A percentile compares a stretch with the other conserved stretches of the same genome.
Conservation (phyloP, 2,329 filamentous ascomycete species). For the Ambrosiella xylebori region DNA sequence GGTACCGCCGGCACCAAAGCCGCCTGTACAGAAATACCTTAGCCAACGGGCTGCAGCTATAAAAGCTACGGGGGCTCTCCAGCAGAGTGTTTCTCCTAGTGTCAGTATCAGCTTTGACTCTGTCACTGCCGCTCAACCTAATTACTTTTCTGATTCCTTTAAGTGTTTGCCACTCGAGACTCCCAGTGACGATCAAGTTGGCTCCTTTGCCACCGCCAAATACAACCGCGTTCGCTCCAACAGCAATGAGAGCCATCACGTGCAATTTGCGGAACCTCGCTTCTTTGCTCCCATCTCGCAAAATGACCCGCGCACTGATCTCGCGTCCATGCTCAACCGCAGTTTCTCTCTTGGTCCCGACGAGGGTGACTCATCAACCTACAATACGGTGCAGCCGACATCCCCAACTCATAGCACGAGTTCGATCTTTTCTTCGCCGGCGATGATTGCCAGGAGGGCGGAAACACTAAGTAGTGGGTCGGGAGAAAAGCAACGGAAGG, state of each 20-base stretch:
- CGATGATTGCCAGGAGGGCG: slow-evolving; percentile 7
- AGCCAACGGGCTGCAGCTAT: slow-evolving; percentile 9
- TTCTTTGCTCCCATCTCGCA: slow-evolving; percentile 25
- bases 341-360: slow-evolving; percentile 20
- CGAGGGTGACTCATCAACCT: neutral
- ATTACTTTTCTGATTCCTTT: neutral
- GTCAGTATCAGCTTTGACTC: neutral
- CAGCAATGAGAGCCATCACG: slow-evolving; percentile 7
- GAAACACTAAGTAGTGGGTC: neutral
- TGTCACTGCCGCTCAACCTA: neutral
- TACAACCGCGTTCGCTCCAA: neutral
- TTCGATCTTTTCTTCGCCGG: slow-evolving; percentile 10
- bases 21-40: slow-evolving; percentile 21
- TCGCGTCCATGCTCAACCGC: slow-evolving; percentile 22
- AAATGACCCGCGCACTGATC: slow-evolving; percentile 21
- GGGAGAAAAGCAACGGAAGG: neutral
- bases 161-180: neutral
- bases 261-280: slow-evolving; percentile 36
- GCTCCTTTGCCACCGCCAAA: slow-evolving; percentile 1
- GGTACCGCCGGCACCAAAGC: slow-evolving; percentile 45
- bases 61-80: slow-evolving; percentile 1
- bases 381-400: neutral
- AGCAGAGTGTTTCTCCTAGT: neutral
- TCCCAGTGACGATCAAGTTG: neutral
- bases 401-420: slow-evolving; percentile 5